Percentiles rank a stretch among this genome's conserved stretches.
phyloP scores from a whole-genome alignment of 78 protist species.

The Guillardia theta region DNA sequence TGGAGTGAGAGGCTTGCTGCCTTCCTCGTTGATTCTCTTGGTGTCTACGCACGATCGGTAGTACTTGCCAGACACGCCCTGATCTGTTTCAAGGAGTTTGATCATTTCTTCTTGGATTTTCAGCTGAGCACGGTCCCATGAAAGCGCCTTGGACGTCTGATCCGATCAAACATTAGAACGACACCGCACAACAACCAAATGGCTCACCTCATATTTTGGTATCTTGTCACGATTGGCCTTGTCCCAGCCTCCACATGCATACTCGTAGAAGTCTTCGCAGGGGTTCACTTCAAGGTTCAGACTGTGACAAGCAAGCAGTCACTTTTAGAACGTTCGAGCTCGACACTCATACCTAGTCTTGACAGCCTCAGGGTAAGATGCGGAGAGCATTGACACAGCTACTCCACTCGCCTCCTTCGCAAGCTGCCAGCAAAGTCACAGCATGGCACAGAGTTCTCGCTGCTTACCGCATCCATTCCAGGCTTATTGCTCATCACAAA shows the following conservation, averaged over 20 bases:
- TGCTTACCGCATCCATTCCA: neutral
- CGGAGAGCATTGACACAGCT: neutral
- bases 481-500: neutral
- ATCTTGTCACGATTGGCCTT: neutral
- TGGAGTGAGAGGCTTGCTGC: neutral
- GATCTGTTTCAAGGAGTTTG: neutral
- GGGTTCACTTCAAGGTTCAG: neutral
- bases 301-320: too few relatives aligned
- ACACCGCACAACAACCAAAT: too few relatives aligned
- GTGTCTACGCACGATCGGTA: neutral
- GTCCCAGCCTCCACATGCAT: neutral
- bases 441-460: too few relatives aligned
- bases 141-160: neutral
- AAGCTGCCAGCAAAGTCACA: neutral
- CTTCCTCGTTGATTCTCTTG: neutral
- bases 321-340: too few relatives aligned
- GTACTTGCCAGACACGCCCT: neutral
- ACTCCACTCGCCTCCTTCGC: neutral
- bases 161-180: too few relatives aligned
- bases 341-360: too few relatives aligned
- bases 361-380: neutral
- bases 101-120: neutral
- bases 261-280: constrained; percentile 6
- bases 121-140: neutral
- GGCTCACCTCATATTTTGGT: too few relatives aligned